Conservation (phyloP, 495 filamentous ascomycete genomes). For the Amniculicola lignicola region DNA sequence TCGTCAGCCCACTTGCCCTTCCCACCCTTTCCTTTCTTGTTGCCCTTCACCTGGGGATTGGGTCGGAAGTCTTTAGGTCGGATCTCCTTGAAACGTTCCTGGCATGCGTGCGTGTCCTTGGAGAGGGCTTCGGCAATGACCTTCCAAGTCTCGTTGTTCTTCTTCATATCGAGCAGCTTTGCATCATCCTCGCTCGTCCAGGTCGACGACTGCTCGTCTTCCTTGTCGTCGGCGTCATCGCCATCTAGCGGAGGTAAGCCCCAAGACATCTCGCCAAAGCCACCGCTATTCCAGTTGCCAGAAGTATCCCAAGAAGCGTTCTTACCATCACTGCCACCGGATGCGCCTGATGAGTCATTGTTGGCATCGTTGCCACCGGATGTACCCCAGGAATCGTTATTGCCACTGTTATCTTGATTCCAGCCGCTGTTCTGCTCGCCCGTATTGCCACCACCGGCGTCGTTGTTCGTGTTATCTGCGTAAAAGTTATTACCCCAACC, state of each 20-base stretch:
- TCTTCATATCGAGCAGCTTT: slow-evolving; percentile 27
- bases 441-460: background rate
- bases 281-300: too few species aligned
- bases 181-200: slow-evolving; percentile 31
- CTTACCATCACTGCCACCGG: too few species aligned
- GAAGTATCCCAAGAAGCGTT: too few species aligned
- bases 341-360: too few species aligned
- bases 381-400: too few species aligned
- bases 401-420: too few species aligned
- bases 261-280: too few species aligned
- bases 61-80: slow-evolving; percentile 26
- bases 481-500: too few species aligned
- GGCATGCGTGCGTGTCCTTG: slow-evolving; percentile 13
- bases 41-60: slow-evolving; percentile 5
- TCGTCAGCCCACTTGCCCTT: slow-evolving; percentile 1
- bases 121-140: slow-evolving; percentile 18
- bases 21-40: slow-evolving; percentile 2
- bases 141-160: slow-evolving; percentile 18
- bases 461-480: too few species aligned
- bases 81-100: slow-evolving; percentile 29
- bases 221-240: background rate
- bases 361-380: too few species aligned
- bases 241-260: too few species aligned
- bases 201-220: background rate
- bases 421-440: too few species aligned